Evolutionary conservation across 345 rosid species (phyloP), one percentile per base, ranked within the genome.

Genomic region (Psidium friedrichsthalianum): DNA sequence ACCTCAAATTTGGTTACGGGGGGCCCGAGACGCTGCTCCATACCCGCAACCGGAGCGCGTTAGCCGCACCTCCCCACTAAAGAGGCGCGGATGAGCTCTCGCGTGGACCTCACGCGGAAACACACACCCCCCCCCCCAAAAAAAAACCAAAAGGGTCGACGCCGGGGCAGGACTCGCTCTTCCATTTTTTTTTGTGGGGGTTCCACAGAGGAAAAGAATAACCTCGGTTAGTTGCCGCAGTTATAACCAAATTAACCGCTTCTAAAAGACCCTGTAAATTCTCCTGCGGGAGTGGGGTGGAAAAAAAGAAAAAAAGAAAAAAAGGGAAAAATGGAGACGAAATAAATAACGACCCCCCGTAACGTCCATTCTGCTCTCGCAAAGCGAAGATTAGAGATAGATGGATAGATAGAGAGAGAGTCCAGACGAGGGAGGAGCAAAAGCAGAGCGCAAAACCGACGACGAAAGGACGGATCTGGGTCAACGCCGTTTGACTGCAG

Each of bases 391-490:
- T 24, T n/a, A 47, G 51, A 27, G 44, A 74, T 64, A 36, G n/a
- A 36, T n/a, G n/a, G 20, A 47, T 24, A 44, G 29, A 58, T 58
- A 22, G 11, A 29, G 16, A 42, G 7, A 44, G 47, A 44, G 47
- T 42, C 44, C 44, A 42, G 44, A 42, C 44, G 6, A 42, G 44
- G 44, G 44, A 42, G 44, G 44, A 42, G 44, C 44, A 36, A 36
- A 36, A 36, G 36, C 36, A 36, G 54, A 10, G 42, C 55, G 42
- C 55, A 57, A 51, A 61, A 59, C 78, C 15, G 84, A 84, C 40
- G 82, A 84, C 80, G 85, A 85, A 32, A 69, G 86, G 56, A 84
- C 61, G 85, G 86, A 87, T 85, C 87, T 85, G 56, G 87, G 89
- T 87, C 89, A 87, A 85, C 81, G 69, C 29, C 51, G 49, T 85